These are phyloP conservation scores for Rosa chinensis DNA, from an alignment of 306 rosid species.

Conservation along the genomic window DNA sequence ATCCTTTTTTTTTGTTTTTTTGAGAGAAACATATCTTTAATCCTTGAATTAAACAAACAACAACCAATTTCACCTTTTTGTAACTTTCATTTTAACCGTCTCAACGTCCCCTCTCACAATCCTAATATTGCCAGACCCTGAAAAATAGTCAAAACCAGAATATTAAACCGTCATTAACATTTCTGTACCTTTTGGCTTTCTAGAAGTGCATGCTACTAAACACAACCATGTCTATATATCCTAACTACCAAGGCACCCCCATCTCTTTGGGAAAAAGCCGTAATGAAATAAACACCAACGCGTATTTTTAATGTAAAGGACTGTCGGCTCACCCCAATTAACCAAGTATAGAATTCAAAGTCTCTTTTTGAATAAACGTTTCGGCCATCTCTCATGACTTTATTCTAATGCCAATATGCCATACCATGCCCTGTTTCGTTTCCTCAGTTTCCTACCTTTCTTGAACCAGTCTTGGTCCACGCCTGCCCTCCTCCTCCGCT, in stretches of 20 bases:
- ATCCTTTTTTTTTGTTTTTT: too few relatives aligned
- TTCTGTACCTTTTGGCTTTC: slow-evolving; percentile 14
- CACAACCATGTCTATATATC: background rate
- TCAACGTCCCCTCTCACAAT: background rate
- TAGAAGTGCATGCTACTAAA: slow-evolving; percentile 21
- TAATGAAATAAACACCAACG: slow-evolving; percentile 3
- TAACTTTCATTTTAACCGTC: too few relatives aligned
- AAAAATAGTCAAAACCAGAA: background rate
- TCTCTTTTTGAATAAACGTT: background rate
- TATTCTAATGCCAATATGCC: background rate
- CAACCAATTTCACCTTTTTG: too few relatives aligned
- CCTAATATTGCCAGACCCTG: background rate
- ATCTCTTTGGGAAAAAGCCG: background rate
- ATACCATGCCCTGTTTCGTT: slow-evolving; percentile 3
- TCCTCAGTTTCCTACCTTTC: slow-evolving; percentile 35
- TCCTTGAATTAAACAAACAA: too few relatives aligned
- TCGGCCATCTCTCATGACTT: slow-evolving; percentile 6
- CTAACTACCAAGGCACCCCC: background rate
- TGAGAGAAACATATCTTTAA: background rate
- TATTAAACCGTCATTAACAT: background rate
- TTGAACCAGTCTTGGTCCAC: slow-evolving; percentile 60
- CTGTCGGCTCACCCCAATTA: slow-evolving; percentile 10
- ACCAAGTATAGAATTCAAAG: background rate
- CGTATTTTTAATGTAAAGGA: slow-evolving; percentile 9
- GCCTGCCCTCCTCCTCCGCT: slow-evolving; percentile 28